Base-by-base conservation (phyloP, 2,329 filamentous ascomycete species). In the Endoconidiophora laricicola region DNA sequence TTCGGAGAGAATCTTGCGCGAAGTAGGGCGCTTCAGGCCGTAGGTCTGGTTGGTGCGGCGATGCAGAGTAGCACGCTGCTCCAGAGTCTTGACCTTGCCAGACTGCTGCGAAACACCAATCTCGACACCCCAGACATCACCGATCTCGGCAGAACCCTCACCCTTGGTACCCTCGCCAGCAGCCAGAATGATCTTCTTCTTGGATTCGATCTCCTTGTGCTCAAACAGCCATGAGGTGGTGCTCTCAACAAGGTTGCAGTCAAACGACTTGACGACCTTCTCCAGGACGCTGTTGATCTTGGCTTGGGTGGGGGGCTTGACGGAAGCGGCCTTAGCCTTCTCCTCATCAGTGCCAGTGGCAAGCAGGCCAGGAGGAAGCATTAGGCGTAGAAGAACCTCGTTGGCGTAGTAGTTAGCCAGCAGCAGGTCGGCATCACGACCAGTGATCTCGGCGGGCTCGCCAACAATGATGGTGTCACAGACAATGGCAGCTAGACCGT, bases 41-140 rank as follows among this genome's bases (percentile, higher is more conserved):
- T 94, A 95, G 54, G 86, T 95, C 58, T 86, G 88, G 57, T 78
- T 81, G 52, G 91, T 96, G 61, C 90, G 84, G 63, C 90, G 86
- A 71, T 96, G 87, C 57, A 98, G 77, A 44, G 91, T 98, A 47
- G 91, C 72, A 56, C 91, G 80, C 68, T 93, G 83, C 61, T 86
- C 79, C 54, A 94, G 73, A 58, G 73, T 81, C 81, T 96, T 98
- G 67, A 94, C 83, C 74, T 98, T 98, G 64, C 91, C 91, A 55
- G 79, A 81, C 56, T 88, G 88, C 60, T 91, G 71, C 67, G 84
- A 91, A 62, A 98, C 78, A 58, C 90, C 90, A 63, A 95, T 79
- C 74, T 98, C 91, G 50, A 98, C 86, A 66, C 91, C 91, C 91
- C 91, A 98, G 54, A 94, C 88, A 65, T 98, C 91, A 57, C 86